phyloP scores from a whole-genome alignment of 495 filamentous ascomycete genomes.

The Daldinia loculata region DNA sequence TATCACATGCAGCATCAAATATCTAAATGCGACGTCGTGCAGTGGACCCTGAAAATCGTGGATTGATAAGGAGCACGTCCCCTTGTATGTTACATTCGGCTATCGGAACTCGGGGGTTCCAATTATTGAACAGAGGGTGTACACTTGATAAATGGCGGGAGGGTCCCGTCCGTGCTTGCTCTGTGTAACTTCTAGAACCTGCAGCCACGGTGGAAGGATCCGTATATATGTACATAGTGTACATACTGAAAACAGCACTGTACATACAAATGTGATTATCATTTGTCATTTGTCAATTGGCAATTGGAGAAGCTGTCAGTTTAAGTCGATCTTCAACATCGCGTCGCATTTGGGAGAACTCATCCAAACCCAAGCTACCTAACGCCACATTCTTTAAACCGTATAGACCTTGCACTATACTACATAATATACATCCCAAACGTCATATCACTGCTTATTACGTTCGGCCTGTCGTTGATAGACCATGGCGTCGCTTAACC shows the following conservation, averaged over 20 bases:
- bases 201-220: not conserved
- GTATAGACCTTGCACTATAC: not conserved
- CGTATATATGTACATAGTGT: not conserved
- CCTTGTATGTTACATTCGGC: constrained; percentile 28
- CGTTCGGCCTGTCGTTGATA: not conserved
- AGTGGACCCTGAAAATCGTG: constrained; percentile 41
- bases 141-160: constrained; percentile 23
- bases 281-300: not conserved
- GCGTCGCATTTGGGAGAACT: not conserved
- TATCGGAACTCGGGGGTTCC: constrained; percentile 32
- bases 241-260: not conserved
- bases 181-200: not conserved
- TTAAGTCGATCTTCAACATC: not conserved
- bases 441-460: not conserved
- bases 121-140: constrained; percentile 20
- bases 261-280: not conserved
- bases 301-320: not conserved
- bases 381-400: not conserved
- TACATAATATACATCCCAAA: not conserved
- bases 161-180: constrained; percentile 20
- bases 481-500: constrained; percentile 58
- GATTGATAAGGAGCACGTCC: constrained; percentile 26
- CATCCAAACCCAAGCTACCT: not conserved
- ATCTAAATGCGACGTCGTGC: constrained; percentile 36
- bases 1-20: constrained; percentile 21